phyloP scores from a whole-genome alignment of 2,329 filamentous ascomycete species.

The Claviceps spartinae region DNA sequence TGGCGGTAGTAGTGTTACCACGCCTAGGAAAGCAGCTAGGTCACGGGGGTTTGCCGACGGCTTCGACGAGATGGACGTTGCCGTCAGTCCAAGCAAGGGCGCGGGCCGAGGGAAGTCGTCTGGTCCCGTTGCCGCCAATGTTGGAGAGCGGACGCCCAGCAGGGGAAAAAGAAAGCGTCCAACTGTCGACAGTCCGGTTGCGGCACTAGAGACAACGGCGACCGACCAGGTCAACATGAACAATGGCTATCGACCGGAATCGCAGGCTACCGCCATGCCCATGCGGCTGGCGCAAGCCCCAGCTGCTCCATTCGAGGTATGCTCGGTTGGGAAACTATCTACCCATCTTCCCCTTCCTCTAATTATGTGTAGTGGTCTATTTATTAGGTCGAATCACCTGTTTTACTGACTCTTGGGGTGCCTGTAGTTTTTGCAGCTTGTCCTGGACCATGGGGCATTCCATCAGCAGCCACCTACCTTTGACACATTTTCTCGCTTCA shows the following conservation, averaged over 20 bases:
- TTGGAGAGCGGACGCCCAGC: slow-evolving; percentile 45
- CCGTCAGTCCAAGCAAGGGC: slow-evolving; percentile 38
- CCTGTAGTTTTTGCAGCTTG: slow-evolving; percentile 45
- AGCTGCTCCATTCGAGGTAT: slow-evolving; percentile 31
- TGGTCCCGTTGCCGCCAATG: slow-evolving; percentile 28
- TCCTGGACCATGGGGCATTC: slow-evolving; percentile 47
- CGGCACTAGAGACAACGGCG: slow-evolving; percentile 41
- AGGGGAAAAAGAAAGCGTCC: slow-evolving; percentile 60
- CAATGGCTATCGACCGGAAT: slow-evolving; percentile 13
- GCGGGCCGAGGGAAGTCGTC: slow-evolving; percentile 26
- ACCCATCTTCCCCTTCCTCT: not conserved
- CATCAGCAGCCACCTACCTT: slow-evolving; percentile 48
- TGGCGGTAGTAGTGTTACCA: slow-evolving; percentile 25
- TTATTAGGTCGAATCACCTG: not conserved
- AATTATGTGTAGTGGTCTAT: not conserved
- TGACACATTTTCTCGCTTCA: slow-evolving; percentile 50
- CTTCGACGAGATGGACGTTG: slow-evolving; percentile 55
- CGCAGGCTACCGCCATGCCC: slow-evolving; percentile 9
- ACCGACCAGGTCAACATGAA: slow-evolving; percentile 27
- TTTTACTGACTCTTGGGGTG: not conserved
- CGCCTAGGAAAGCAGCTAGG: slow-evolving; percentile 47
- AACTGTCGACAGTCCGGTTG: slow-evolving; percentile 50
- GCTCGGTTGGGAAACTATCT: slow-evolving; percentile 4
- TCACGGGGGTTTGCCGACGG: slow-evolving; percentile 54
- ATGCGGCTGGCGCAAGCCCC: slow-evolving; percentile 13